Conservation (phyloP, 2,329 filamentous ascomycete genomes). For the Paraphoma sp. region DNA sequence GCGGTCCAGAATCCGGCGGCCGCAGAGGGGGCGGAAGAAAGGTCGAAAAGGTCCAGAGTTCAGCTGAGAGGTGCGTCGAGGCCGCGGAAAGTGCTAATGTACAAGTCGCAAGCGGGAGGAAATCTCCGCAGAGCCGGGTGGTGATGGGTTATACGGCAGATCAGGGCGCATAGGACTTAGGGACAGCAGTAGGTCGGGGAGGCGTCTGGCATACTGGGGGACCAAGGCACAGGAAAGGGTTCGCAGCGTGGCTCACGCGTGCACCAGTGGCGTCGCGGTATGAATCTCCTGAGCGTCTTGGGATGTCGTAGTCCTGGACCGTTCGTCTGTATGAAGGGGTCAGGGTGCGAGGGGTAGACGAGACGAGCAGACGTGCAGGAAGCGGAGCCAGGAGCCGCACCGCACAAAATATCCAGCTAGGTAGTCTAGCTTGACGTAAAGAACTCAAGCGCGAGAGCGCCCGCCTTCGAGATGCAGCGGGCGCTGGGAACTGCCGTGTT, state of each 20-base stretch:
- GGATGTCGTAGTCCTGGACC: conserved; percentile 14
- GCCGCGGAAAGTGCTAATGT: conserved; percentile 33
- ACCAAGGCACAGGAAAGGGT: conserved; percentile 27
- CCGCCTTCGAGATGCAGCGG: conserved; percentile 33
- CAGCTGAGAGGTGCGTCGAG: conserved; percentile 22
- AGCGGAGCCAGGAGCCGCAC: conserved; percentile 34
- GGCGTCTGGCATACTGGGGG: conserved; percentile 41
- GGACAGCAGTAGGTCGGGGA: conserved; percentile 39
- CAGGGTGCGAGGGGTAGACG: conserved; percentile 31
- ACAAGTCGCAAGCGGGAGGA: conserved; percentile 35
- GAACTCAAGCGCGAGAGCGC: conserved; percentile 31
- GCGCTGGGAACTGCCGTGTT: conserved; percentile 47
- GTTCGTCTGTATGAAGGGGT: conserved; percentile 32
- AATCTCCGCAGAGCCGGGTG: conserved; percentile 45
- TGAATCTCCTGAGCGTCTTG: conserved; percentile 25
- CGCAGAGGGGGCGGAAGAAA: conserved; percentile 21
- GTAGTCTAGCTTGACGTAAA: conserved; percentile 16
- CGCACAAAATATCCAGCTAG: conserved; percentile 16
- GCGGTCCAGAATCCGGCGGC: conserved; percentile 30
- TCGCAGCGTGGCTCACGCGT: conserved; percentile 47
- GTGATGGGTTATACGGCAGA: conserved; percentile 45
- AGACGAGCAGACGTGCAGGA: conserved; percentile 32
- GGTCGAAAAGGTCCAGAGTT: conserved; percentile 15
- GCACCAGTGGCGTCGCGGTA: conserved; percentile 34
- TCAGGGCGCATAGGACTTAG: conserved; percentile 40